Evolutionary conservation across 75 land plant species (phyloP).

Genomic region (Cunninghamia lanceolata): DNA sequence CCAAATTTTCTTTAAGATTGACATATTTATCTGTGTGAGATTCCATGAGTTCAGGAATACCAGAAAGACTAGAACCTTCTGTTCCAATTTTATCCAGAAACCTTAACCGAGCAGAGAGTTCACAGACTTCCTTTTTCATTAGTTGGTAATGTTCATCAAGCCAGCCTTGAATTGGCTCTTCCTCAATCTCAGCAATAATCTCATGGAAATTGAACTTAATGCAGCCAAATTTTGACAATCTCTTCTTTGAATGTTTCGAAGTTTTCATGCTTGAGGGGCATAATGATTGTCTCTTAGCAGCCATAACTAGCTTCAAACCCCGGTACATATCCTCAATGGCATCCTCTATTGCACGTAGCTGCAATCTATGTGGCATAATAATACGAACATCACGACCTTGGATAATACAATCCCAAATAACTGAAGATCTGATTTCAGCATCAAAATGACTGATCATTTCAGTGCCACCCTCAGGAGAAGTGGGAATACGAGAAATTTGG

Average conservation of each 20-base stretch:
- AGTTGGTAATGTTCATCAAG: constrained; percentile 94
- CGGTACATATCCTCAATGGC: constrained; percentile 88
- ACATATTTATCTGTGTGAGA: constrained; percentile 25
- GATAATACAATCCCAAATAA: constrained; percentile 83
- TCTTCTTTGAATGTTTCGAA: constrained; percentile 35
- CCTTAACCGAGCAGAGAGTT: constrained; percentile 66
- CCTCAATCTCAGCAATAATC: constrained; percentile 88
- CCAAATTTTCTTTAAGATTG: constrained; percentile 34
- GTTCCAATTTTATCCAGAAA: constrained; percentile 58
- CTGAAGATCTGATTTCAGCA: constrained; percentile 20
- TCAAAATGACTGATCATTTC: constrained; percentile 15
- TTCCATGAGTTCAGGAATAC: constrained; percentile 37
- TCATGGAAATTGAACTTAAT: constrained; percentile 66
- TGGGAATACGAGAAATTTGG: constrained; percentile 91
- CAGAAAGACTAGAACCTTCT: constrained; percentile 22
- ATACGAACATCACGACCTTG: constrained; percentile 83
- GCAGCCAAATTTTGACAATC: constrained; percentile 49
- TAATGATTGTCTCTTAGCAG: constrained; percentile 52
- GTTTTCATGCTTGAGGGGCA: constrained; percentile 38
- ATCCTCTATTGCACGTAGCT: constrained; percentile 92
- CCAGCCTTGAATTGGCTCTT: constrained; percentile 99
- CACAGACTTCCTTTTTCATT: constrained; percentile 73
- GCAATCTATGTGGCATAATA: constrained; percentile 83
- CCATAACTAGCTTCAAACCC: constrained; percentile 69
- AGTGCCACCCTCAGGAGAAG: constrained; percentile 8